Percentiles rank a stretch among this genome's conserved stretches.
These are phyloP conservation scores for Plasmodium fragile DNA, from an alignment of 169 alveolate species.

Conservation along the genomic window DNA sequence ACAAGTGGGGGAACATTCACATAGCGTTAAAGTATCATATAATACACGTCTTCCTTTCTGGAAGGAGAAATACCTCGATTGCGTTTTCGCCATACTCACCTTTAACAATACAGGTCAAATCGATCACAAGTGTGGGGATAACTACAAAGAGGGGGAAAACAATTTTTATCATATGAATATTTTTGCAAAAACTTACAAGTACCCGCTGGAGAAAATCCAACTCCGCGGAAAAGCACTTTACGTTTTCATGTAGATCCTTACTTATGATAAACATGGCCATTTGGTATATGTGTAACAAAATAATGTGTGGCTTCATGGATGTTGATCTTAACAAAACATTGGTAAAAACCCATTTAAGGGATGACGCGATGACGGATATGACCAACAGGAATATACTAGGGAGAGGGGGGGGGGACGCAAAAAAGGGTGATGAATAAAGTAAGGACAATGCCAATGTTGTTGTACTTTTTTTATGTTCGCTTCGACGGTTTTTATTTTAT, in stretches of 20 bases:
- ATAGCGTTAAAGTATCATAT: neutral
- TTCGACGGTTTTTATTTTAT: neutral
- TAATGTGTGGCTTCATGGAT: conserved; percentile 29
- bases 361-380: conserved; percentile 38
- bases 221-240: neutral
- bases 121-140: conserved; percentile 40
- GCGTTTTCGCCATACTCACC: conserved; percentile 15
- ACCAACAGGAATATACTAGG: conserved; percentile 21
- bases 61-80: neutral
- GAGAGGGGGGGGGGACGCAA: neutral
- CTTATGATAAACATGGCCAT: conserved; percentile 37
- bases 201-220: neutral
- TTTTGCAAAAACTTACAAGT: neutral
- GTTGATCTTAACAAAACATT: conserved; percentile 41
- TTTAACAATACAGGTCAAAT: conserved; percentile 23
- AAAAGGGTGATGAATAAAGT: neutral
- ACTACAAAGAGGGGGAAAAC: conserved; percentile 5
- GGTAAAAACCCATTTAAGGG: conserved; percentile 58
- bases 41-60: neutral
- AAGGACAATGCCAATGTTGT: neutral
- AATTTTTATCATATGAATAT: neutral
- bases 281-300: conserved; percentile 52
- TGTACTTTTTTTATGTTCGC: neutral
- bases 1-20: neutral
- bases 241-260: conserved; percentile 5